phyloP scores from a whole-genome alignment of 148 eudicot species.

The Nyssa sinensis region DNA sequence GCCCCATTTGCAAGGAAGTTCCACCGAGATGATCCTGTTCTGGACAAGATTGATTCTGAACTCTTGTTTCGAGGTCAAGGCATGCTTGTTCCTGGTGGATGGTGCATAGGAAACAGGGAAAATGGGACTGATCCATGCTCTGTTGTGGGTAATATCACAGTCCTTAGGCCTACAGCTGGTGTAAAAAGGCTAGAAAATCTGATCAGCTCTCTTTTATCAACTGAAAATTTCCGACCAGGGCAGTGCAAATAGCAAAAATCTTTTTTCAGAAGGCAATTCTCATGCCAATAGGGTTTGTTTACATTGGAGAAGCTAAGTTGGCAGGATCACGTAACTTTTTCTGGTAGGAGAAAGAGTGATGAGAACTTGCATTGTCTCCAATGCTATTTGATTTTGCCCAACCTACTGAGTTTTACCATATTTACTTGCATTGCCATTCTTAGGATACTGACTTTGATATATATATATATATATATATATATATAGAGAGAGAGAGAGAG shows the following conservation, averaged over 20 bases:
- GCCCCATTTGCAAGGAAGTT: conserved; percentile 63
- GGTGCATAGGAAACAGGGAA: conserved; percentile 46
- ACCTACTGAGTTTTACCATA: too few relatives aligned
- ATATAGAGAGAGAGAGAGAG: too few relatives aligned
- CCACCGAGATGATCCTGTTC: conserved; percentile 44
- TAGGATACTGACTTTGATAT: too few relatives aligned
- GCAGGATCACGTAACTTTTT: conserved; percentile 2
- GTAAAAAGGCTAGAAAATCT: conserved; percentile 47
- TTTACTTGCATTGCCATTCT: too few relatives aligned
- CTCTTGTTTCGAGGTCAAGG: conserved; percentile 45
- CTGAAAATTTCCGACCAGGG: conserved; percentile 42
- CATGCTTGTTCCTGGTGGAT: conserved; percentile 56
- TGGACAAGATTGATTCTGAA: conserved; percentile 54
- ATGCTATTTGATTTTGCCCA: too few relatives aligned
- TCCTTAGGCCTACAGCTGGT: conserved; percentile 45
- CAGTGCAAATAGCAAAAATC: conserved; percentile 42
- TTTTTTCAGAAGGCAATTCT: neutral
- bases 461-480: too few relatives aligned
- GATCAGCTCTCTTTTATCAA: conserved; percentile 36
- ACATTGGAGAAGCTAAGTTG: conserved; percentile 4
- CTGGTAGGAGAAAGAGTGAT: neutral
- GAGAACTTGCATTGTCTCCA: neutral
- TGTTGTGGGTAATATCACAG: conserved; percentile 40
- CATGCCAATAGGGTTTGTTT: neutral
- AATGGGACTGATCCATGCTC: conserved; percentile 59